These are phyloP conservation scores for Pseudonitzschia delicatissima DNA, from an alignment of 108 stramenopile species.

Conservation along the genomic window DNA sequence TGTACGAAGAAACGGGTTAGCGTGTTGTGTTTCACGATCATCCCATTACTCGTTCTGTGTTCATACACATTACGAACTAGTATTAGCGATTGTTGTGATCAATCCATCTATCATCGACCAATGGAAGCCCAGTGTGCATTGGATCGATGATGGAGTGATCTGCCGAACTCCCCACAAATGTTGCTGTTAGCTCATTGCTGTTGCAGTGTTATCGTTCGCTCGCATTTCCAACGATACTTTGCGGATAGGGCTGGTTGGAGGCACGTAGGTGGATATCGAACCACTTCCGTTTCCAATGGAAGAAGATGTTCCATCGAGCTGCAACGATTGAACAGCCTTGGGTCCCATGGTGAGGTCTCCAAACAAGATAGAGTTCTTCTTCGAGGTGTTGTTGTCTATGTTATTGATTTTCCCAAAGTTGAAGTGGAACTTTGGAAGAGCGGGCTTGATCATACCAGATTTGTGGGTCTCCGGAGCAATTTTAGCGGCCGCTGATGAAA, in stretches of 20 bases:
- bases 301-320: constrained; percentile 19
- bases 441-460: background rate
- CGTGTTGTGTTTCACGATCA: too few species aligned
- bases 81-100: too few species aligned
- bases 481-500: too few species aligned
- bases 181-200: too few species aligned
- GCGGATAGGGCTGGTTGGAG: constrained; percentile 27
- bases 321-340: constrained; percentile 18
- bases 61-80: too few species aligned
- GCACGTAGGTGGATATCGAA: background rate
- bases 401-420: constrained; percentile 3
- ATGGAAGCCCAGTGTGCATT: too few species aligned
- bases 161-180: too few species aligned
- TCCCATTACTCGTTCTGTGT: too few species aligned
- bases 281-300: background rate
- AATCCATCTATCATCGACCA: too few species aligned
- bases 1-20: too few species aligned
- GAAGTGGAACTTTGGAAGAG: constrained; percentile 11
- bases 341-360: background rate
- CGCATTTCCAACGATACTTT: background rate
- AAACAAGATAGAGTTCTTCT: background rate
- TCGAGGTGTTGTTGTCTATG: background rate
- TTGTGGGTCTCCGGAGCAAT: background rate
- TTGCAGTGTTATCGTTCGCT: background rate
- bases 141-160: too few species aligned